Evolutionary conservation across 345 rosid genomes (phyloP).

Genomic region (Linum tenue): DNA sequence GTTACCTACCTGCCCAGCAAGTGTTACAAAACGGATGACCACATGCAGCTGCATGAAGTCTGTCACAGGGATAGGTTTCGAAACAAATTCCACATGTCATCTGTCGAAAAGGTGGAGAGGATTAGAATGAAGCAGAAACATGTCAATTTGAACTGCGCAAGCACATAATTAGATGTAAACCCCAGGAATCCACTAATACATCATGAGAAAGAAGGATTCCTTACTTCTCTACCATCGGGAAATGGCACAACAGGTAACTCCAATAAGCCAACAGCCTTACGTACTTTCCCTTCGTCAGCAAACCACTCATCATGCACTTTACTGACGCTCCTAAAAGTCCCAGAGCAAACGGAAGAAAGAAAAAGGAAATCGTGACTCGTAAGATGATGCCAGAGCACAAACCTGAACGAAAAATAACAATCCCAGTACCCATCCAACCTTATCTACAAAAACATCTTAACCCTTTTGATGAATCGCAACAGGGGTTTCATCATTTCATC

Average conservation of each 20-base stretch:
- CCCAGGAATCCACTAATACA: background rate
- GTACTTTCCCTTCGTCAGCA: slow-evolving; percentile 27
- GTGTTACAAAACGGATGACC: slow-evolving; percentile 27
- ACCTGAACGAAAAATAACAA: no score
- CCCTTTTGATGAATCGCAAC: no score
- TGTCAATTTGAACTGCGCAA: background rate
- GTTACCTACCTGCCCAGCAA: slow-evolving; percentile 20
- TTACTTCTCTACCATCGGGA: slow-evolving; percentile 23
- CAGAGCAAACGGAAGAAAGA: background rate
- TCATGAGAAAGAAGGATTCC: background rate
- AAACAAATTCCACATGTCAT: slow-evolving; percentile 30
- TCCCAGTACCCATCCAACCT: no score
- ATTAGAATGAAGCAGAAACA: background rate
- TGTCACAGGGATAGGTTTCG: slow-evolving; percentile 17
- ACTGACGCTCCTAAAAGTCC: slow-evolving; percentile 23
- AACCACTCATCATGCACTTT: slow-evolving; percentile 34
- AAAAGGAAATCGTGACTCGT: background rate
- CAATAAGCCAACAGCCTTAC: slow-evolving; percentile 24
- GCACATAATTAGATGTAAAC: background rate
- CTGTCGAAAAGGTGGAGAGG: slow-evolving; percentile 9
- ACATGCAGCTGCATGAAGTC: slow-evolving; percentile 21
- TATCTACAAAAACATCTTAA: no score
- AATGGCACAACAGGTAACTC: slow-evolving; percentile 13
- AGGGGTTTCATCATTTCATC: no score
- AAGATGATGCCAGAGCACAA: background rate